These are phyloP conservation scores for Neurospora sublineolata DNA, from an alignment of 495 filamentous ascomycete genomes.

Conservation along the genomic window DNA sequence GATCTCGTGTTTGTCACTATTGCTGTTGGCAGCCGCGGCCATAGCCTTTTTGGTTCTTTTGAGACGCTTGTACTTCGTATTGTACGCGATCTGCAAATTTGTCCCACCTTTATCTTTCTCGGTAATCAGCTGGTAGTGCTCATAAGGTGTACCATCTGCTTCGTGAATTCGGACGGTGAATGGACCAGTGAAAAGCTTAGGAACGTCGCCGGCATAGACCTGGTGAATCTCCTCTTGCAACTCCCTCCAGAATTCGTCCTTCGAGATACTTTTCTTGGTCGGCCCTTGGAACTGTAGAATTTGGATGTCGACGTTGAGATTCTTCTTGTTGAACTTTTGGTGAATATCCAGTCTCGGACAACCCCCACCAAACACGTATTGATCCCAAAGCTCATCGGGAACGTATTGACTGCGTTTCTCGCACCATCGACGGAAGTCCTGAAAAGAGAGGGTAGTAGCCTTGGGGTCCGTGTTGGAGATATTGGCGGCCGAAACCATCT, in stretches of 20 bases:
- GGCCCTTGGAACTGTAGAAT: slow-evolving; percentile 66
- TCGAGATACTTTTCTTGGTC: slow-evolving; percentile 35
- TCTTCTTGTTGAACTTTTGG: slow-evolving; percentile 95
- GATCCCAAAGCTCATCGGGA: slow-evolving; percentile 77
- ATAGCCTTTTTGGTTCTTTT: slow-evolving; percentile 84
- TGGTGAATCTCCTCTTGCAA: slow-evolving; percentile 63
- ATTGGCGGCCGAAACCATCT: slow-evolving; percentile 69
- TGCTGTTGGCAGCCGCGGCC: slow-evolving; percentile 49
- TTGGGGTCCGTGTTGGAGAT: slow-evolving; percentile 58
- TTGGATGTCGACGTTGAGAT: slow-evolving; percentile 84
- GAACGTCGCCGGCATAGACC: slow-evolving; percentile 57
- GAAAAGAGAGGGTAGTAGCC: slow-evolving; percentile 61
- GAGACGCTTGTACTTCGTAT: slow-evolving; percentile 96
- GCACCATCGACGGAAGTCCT: slow-evolving; percentile 64
- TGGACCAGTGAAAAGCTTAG: slow-evolving; percentile 78
- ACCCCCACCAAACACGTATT: slow-evolving; percentile 82
- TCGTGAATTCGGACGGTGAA: slow-evolving; percentile 98
- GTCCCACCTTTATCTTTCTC: slow-evolving; percentile 55
- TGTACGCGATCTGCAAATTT: slow-evolving; percentile 86
- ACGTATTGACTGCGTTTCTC: slow-evolving; percentile 80
- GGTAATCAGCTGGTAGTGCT: slow-evolving; percentile 93
- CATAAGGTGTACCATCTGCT: slow-evolving; percentile 95
- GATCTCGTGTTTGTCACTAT: slow-evolving; percentile 54
- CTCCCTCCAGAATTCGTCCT: slow-evolving; percentile 68
- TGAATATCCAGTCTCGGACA: slow-evolving; percentile 77